Conservation (phyloP, 2,329 filamentous ascomycete species). For the Fusarium coffeatum region DNA sequence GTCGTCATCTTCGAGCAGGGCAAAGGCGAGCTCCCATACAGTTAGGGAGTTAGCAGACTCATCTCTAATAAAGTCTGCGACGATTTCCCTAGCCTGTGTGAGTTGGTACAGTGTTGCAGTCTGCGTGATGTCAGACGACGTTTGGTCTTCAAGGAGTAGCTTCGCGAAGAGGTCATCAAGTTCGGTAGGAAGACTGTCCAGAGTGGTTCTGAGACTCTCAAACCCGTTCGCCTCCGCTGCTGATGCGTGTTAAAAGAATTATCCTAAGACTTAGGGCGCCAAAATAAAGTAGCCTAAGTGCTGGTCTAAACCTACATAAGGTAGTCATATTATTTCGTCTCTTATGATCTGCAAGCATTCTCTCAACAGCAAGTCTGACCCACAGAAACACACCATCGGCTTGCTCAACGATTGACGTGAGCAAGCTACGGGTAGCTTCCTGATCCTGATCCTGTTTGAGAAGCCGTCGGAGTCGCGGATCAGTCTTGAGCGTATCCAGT, state of each 20-base stretch:
- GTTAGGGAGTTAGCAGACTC: conserved; percentile 13
- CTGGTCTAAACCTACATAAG: neutral
- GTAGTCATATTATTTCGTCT: neutral
- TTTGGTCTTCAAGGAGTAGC: conserved; percentile 1
- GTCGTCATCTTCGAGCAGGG: neutral
- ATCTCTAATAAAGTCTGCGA: conserved; percentile 14
- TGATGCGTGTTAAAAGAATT: neutral
- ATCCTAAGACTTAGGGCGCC: neutral
- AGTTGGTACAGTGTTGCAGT: conserved; percentile 14
- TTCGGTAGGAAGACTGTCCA: conserved; percentile 4
- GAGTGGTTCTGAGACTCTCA: neutral
- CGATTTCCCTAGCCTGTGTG: neutral
- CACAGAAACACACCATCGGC: conserved; percentile 22
- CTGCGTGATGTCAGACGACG: neutral
- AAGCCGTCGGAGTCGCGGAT: neutral
- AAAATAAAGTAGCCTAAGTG: neutral
- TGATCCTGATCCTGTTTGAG: neutral
- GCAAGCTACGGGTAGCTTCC: neutral
- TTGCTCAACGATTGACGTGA: neutral
- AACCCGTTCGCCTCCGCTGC: neutral
- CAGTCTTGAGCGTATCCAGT: neutral
- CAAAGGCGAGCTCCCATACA: conserved; percentile 11
- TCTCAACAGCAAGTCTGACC: conserved; percentile 15
- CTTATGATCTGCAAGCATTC: conserved; percentile 3
- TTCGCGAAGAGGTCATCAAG: conserved; percentile 15